Percentiles rank a stretch among this genome's conserved stretches.
Evolutionary conservation across 2,329 filamentous ascomycete species (phyloP).

Genomic region (Ophiostoma ips): DNA sequence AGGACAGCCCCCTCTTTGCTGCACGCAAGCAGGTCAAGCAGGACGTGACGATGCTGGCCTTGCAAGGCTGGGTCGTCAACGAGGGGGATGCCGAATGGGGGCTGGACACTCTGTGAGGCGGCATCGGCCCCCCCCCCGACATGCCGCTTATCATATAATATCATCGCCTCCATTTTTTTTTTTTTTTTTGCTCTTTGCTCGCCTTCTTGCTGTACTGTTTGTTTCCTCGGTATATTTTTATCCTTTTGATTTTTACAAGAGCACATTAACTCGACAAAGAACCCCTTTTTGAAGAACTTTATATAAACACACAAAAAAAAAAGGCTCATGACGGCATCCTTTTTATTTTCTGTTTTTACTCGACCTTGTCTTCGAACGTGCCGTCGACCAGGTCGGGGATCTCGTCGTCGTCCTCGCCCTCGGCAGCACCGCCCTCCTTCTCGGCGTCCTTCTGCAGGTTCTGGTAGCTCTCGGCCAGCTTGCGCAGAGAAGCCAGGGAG

Average conservation of each 20-base stretch:
- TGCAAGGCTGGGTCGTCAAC: conserved; percentile 11
- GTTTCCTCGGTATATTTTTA: background rate
- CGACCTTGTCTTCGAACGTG: conserved; percentile 97
- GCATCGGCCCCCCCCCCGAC: background rate
- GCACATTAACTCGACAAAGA: background rate
- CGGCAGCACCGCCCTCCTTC: conserved; percentile 69
- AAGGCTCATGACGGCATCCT: background rate
- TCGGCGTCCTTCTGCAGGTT: conserved; percentile 82
- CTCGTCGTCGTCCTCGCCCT: conserved; percentile 73
- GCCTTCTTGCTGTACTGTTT: no score
- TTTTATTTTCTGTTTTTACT: conserved; percentile 40
- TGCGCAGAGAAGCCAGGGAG: conserved; percentile 91
- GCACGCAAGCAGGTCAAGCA: conserved; percentile 7
- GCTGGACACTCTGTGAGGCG: background rate
- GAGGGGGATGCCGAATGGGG: conserved; percentile 8
- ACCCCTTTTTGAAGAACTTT: background rate
- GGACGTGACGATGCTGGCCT: conserved; percentile 2
- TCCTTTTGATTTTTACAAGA: conserved; percentile 2
- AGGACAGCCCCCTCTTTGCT: conserved; percentile 1
- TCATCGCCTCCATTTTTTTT: background rate
- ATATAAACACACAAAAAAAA: background rate
- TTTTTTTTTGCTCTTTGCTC: no score
- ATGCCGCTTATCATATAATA: background rate
- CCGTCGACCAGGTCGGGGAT: conserved; percentile 96
- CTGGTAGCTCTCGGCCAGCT: conserved; percentile 99